Evolutionary conservation across 2,329 filamentous ascomycete genomes (phyloP).

Genomic region (Scleromitrula shiraiana): DNA sequence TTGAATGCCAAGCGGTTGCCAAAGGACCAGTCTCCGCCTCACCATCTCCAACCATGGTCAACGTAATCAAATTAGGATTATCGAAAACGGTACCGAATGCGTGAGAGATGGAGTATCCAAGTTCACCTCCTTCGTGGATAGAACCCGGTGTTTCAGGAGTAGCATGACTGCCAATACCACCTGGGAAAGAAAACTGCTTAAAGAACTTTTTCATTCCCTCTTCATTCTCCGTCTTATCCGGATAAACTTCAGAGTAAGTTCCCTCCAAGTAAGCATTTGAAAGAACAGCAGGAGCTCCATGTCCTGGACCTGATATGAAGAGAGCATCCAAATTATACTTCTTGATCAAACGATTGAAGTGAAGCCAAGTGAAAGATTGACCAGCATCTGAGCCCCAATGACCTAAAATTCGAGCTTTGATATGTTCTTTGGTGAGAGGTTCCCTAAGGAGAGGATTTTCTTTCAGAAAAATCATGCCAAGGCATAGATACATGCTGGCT

Average conservation of each 20-base stretch:
- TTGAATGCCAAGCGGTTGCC: constrained; percentile 75
- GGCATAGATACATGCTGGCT: constrained; percentile 64
- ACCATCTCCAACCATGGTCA: constrained; percentile 74
- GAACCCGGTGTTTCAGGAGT: constrained; percentile 72
- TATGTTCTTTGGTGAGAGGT: constrained; percentile 56
- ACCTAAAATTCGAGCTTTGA: constrained; percentile 67
- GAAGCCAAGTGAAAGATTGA: constrained; percentile 73
- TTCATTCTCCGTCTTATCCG: constrained; percentile 60
- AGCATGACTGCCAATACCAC: constrained; percentile 69
- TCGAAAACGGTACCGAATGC: constrained; percentile 73
- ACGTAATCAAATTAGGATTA: constrained; percentile 62
- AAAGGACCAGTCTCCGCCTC: constrained; percentile 76
- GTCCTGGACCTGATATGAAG: constrained; percentile 69
- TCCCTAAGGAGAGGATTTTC: constrained; percentile 66
- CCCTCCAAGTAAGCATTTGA: constrained; percentile 73
- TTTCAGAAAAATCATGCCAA: constrained; percentile 74
- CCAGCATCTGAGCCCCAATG: constrained; percentile 78
- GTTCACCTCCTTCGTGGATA: constrained; percentile 71
- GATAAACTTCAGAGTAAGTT: constrained; percentile 70
- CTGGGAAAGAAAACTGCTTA: constrained; percentile 77
- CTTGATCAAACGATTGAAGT: constrained; percentile 75
- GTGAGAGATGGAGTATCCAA: constrained; percentile 74
- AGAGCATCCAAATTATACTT: constrained; percentile 67
- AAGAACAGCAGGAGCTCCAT: constrained; percentile 68
- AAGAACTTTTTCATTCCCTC: constrained; percentile 69